These are phyloP conservation scores for Paspalum notatum DNA, from an alignment of 176 grass and related monocot genomes.

Conservation along the genomic window DNA sequence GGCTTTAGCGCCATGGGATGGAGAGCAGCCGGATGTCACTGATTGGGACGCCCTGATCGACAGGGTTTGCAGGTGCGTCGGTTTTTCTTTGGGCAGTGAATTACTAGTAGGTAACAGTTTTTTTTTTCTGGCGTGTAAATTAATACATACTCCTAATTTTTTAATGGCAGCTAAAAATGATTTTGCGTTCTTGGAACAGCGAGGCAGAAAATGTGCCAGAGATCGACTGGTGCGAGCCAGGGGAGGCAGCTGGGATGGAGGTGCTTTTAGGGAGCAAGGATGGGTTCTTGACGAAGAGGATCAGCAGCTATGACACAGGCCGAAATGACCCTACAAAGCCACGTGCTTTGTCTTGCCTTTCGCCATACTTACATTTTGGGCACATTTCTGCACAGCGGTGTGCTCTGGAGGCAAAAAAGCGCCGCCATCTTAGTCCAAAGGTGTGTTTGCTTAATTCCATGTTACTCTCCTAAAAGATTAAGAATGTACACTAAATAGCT, in stretches of 20 bases:
- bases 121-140: neutral
- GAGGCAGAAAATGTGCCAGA: conserved; percentile 80
- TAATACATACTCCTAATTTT: neutral
- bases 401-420: conserved; percentile 67
- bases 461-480: neutral
- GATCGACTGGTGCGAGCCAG: conserved; percentile 80
- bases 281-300: conserved; percentile 80
- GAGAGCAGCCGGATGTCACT: conserved; percentile 49
- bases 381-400: conserved; percentile 92
- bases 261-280: conserved; percentile 63
- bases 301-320: conserved; percentile 70
- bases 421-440: conserved; percentile 62
- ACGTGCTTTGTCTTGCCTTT: conserved; percentile 64
- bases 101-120: neutral
- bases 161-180: neutral
- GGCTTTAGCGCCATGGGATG: conserved; percentile 40
- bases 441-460: conserved; percentile 39
- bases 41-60: conserved; percentile 70
- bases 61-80: conserved; percentile 53
- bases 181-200: conserved; percentile 41
- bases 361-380: conserved; percentile 94
- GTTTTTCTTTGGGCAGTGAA: neutral
- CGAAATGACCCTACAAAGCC: conserved; percentile 86
- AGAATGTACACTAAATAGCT: conserved; percentile 12
- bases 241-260: conserved; percentile 72